Conservation (phyloP, 2,329 filamentous ascomycete species). For the Akanthomyces lecanii region DNA sequence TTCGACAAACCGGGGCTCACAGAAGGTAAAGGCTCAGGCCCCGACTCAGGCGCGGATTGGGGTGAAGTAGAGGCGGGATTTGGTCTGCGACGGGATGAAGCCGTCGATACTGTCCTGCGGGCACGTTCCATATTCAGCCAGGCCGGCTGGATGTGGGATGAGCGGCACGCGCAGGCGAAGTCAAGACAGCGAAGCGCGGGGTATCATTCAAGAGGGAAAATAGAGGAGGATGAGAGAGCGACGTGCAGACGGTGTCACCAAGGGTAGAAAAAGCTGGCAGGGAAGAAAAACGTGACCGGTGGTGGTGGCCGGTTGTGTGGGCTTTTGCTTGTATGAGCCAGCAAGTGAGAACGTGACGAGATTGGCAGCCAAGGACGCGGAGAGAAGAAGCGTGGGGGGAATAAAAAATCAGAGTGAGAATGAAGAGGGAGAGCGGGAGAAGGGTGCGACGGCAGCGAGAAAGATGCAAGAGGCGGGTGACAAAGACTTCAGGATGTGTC, state of each 20-base stretch:
- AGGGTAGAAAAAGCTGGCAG: slow-evolving; percentile 1
- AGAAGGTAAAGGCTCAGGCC: slow-evolving; percentile 29
- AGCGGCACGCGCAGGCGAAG: slow-evolving; percentile 7
- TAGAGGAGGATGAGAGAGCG: slow-evolving; percentile 6
- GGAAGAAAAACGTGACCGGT: background rate
- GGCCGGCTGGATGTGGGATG: slow-evolving; percentile 12
- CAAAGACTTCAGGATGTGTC: slow-evolving; percentile 20
- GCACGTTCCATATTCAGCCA: slow-evolving; percentile 31
- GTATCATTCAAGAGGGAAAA: slow-evolving; percentile 8
- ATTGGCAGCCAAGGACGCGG: background rate
- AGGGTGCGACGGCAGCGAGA: slow-evolving; percentile 15
- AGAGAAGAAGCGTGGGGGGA: slow-evolving; percentile 12
- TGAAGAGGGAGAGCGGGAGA: slow-evolving; percentile 16
- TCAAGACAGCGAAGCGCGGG: background rate
- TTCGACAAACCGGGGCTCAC: slow-evolving; percentile 31
- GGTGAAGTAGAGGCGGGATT: slow-evolving; percentile 32
- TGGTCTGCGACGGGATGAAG: slow-evolving; percentile 29
- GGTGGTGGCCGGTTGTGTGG: slow-evolving; percentile 10
- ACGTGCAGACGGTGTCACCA: background rate
- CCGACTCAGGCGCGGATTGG: slow-evolving; percentile 29
- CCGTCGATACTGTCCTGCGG: slow-evolving; percentile 28
- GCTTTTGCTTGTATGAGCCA: slow-evolving; percentile 18
- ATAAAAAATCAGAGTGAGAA: slow-evolving; percentile 17
- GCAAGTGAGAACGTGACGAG: slow-evolving; percentile 17
- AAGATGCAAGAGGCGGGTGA: slow-evolving; percentile 22